Percentiles rank a stretch among this genome's conserved stretches.
phyloP scores from a whole-genome alignment of 2,329 filamentous ascomycete species.

The Proliferodiscus dingleyae region DNA sequence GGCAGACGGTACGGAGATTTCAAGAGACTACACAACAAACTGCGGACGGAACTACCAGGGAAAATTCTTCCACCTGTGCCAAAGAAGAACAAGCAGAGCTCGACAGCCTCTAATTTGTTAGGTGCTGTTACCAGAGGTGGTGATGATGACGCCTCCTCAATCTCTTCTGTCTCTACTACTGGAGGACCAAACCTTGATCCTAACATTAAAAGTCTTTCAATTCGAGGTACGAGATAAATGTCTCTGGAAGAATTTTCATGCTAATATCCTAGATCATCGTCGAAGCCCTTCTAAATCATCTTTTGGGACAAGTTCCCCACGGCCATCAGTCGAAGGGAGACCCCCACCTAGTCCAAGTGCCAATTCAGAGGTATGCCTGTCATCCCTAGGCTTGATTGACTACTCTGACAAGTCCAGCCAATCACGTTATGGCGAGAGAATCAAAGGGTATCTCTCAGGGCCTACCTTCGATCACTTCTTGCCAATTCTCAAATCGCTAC shows the following conservation, averaged over 20 bases:
- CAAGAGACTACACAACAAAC: conserved; percentile 66
- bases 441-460: conserved; percentile 85
- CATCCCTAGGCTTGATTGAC: not conserved
- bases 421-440: conserved; percentile 75
- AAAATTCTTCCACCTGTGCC: conserved; percentile 83
- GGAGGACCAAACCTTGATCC: conserved; percentile 14
- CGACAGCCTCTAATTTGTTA: conserved; percentile 56
- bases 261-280: conserved; percentile 31
- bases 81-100: conserved; percentile 83
- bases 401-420: conserved; percentile 34
- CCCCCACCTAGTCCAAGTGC: conserved; percentile 1
- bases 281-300: conserved; percentile 36
- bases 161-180: conserved; percentile 48
- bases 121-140: conserved; percentile 46
- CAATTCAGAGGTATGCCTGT: conserved; percentile 14
- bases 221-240: conserved; percentile 35
- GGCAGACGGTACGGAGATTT: conserved; percentile 89
- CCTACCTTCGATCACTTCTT: conserved; percentile 81
- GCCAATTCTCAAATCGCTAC: conserved; percentile 79
- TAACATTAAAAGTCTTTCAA: conserved; percentile 35
- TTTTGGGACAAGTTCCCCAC: conserved; percentile 35
- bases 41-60: conserved; percentile 83
- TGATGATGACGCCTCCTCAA: conserved; percentile 73
- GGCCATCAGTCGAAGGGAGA: too few relatives aligned
- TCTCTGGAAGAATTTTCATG: not conserved